Evolutionary conservation across 31 red algal species (phyloP).

Genomic region (Bonnemaisonia californica): DNA sequence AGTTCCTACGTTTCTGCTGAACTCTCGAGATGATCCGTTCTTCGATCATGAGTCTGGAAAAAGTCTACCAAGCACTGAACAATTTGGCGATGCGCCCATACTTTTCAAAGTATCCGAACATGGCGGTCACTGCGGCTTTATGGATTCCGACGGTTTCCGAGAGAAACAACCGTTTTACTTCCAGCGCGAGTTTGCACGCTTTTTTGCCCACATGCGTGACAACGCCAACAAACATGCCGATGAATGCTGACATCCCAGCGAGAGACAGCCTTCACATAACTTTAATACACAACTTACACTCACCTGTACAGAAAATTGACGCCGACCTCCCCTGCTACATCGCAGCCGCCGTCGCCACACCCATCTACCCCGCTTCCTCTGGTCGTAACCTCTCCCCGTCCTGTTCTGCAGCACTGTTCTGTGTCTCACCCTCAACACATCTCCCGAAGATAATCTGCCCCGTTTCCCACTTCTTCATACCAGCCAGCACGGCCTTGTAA

Average conservation of each 20-base stretch:
- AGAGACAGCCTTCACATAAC: conserved; percentile 14
- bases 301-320: conserved; percentile 24
- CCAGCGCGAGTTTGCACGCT: conserved; percentile 66
- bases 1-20: conserved; percentile 70
- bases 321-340: not conserved
- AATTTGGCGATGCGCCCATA: conserved; percentile 65
- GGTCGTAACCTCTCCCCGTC: not conserved
- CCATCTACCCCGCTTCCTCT: not conserved
- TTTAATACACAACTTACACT: conserved; percentile 33
- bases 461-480: conserved; percentile 45
- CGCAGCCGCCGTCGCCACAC: not conserved
- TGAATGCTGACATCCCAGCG: not conserved
- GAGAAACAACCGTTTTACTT: conserved; percentile 36
- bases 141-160: conserved; percentile 34
- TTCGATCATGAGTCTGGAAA: conserved; percentile 40
- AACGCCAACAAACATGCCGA: not conserved
- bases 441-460: conserved; percentile 31
- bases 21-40: conserved; percentile 87
- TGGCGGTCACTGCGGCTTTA: conserved; percentile 94
- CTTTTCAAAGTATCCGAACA: conserved; percentile 44
- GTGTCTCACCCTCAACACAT: not conserved
- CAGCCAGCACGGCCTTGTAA: conserved; percentile 66
- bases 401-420: not conserved
- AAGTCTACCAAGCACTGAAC: conserved; percentile 48
- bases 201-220: conserved; percentile 43